phyloP scores from a whole-genome alignment of 805 yeast genomes.

The Cyberlindnera japonica region DNA sequence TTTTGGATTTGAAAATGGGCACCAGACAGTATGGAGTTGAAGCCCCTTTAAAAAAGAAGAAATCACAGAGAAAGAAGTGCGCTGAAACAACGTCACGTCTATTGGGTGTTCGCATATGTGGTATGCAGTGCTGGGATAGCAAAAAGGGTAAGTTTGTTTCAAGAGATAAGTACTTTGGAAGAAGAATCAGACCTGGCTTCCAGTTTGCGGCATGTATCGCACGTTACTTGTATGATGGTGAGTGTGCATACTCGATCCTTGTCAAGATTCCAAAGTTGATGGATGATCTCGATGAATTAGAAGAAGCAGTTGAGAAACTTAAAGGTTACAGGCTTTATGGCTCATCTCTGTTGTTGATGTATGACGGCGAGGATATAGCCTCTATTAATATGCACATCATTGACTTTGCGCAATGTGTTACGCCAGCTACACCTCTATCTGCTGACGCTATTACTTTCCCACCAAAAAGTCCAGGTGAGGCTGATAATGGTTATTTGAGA shows the following conservation, averaged over 20 bases:
- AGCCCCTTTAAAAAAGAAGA: constrained; percentile 65
- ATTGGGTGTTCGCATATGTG: constrained; percentile 92
- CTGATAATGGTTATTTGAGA: constrained; percentile 81
- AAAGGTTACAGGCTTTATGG: constrained; percentile 88
- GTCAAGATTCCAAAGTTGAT: constrained; percentile 67
- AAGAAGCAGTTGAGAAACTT: constrained; percentile 49
- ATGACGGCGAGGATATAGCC: constrained; percentile 57
- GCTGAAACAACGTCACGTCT: constrained; percentile 70
- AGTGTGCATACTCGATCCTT: constrained; percentile 49
- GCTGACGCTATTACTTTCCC: constrained; percentile 53
- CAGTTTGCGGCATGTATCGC: constrained; percentile 75
- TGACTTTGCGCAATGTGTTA: constrained; percentile 93
- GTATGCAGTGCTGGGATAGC: constrained; percentile 80
- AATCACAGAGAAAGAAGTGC: constrained; percentile 82
- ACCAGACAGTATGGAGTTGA: constrained; percentile 98
- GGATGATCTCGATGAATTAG: constrained; percentile 54
- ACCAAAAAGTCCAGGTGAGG: constrained; percentile 57
- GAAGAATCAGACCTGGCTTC: constrained; percentile 64
- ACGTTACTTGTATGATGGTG: constrained; percentile 79
- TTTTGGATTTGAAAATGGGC: constrained; percentile 95
- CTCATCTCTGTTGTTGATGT: constrained; percentile 81
- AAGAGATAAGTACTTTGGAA: constrained; percentile 90
- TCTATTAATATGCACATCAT: constrained; percentile 63
- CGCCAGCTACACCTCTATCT: constrained; percentile 47
- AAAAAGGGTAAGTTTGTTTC: constrained; percentile 47